These are phyloP conservation scores for Aegilops sharonensis DNA, from an alignment of 176 grass and related monocot species.

Conservation along the genomic window DNA sequence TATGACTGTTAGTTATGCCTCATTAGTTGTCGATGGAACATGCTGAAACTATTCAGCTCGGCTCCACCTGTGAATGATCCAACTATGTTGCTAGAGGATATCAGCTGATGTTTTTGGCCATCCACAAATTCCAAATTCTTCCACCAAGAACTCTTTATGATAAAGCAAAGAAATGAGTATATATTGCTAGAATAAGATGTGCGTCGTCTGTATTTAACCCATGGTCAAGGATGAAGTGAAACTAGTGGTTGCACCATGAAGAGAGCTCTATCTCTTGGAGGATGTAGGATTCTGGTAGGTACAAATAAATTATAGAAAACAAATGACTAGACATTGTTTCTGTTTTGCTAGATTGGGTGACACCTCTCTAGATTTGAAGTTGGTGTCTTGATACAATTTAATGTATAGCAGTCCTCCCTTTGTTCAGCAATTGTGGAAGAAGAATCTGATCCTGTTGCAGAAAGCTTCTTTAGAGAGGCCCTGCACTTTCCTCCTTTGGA, in stretches of 20 bases:
- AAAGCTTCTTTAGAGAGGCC: constrained; percentile 42
- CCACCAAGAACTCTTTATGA: neutral
- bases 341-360: constrained; percentile 21
- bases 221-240: neutral
- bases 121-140: constrained; percentile 15
- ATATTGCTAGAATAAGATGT: constrained; percentile 17
- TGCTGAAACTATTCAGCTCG: constrained; percentile 23
- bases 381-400: constrained; percentile 19
- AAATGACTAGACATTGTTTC: constrained; percentile 2
- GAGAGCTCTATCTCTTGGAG: neutral
- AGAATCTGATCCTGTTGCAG: constrained; percentile 63
- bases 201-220: neutral
- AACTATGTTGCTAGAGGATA: neutral
- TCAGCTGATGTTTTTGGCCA: neutral
- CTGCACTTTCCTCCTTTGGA: constrained; percentile 32
- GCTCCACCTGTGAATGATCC: neutral
- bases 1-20: too few relatives aligned
- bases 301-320: neutral
- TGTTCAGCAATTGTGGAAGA: constrained; percentile 35
- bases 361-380: constrained; percentile 5
- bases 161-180: constrained; percentile 7
- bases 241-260: neutral
- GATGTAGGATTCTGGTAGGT: neutral
- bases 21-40: constrained; percentile 6
- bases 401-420: constrained; percentile 7